Evolutionary conservation across 345 rosid species (phyloP), one percentile per base, ranked within the genome.

Genomic region (Murraya koenigii): DNA sequence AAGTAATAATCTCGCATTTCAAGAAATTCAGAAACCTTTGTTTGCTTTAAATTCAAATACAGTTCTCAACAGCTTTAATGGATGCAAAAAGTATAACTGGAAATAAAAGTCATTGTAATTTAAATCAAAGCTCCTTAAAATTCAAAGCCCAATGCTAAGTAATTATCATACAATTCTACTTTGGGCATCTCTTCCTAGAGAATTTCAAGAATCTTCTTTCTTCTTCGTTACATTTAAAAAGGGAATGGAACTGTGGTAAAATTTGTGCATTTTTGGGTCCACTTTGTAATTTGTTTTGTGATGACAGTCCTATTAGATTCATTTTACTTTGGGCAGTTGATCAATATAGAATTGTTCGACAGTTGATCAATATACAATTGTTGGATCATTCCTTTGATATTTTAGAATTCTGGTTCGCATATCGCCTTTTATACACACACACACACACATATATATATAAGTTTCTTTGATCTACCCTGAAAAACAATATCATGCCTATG

Each of bases 1-100:
- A 44, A 44, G 68, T 36, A 64, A 41, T 30, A 19, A 64, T 17
- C 47, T 25, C 49, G 14, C 74, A 61, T 68, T 75, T 80, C 66
- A 64, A 76, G 22, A 60, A 41, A 56, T 41, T 9, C 59, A 26
- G 10, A 44, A 36, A 8, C 33, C n/a, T n/a, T n/a, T 35, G 35
- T 49, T 26, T 25, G 22, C 44, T 61, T 26, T n/a, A 26, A 55
- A 39, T 23, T 73, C 54, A 62, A 17, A 60, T 9, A 60, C 63
- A 20, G 59, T 61, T 56, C 20, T 56, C 20, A 38, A 72, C 47
- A 33, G 44, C 17, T n/a, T 33, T 38, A 0, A 49, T 11, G 26
- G 26, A 15, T 15, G 28, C 5, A 35, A n/a, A 56, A 56, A 33
- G 4, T 19, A 6, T 56, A 11, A 6, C 7, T 56, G 66, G 39